Base-by-base conservation (phyloP, 2,329 filamentous ascomycete species). In the Beauveria asiatica region DNA sequence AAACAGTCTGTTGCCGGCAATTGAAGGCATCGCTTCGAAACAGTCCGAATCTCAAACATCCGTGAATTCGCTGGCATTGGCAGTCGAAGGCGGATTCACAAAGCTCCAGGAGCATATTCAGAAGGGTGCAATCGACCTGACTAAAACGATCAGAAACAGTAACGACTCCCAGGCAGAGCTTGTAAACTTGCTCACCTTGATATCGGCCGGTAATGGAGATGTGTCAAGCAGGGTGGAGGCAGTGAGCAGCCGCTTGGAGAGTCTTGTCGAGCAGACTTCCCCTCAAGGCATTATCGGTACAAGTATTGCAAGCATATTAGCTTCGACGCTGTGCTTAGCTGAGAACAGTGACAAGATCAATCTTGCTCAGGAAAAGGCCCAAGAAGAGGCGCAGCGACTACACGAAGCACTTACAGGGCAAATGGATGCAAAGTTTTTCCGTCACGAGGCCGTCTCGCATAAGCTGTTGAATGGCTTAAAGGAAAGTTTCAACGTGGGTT, bases 31-130 rank as follows among this genome's bases (percentile, higher is more conserved):
- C 9, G 23, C 41, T 30, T 37, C 57, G n/a, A 49, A 41, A 23
- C 57, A 59, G 27, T 23, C 37, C 13, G 37, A 59, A 13, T 59
- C 45, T 16, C 48, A 45, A 8, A 23, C 5, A 10, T 23, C 41
- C 3, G 16, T 46, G 25, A 41, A 37, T 11, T 39, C 37, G 50
- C 19, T 59, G 8, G 39, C 39, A 6, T 2, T 27, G 5, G 21
- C 39, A n/a, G 19, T 46, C 7, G 39, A 59, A 51, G 13, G 17
- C 9, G 39, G 48, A 21, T 49, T 52, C 17, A 13, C 37, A 16
- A 59, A 59, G 37, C 37, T 59, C 8, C 39, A 52, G 11, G 48
- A 27, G 23, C 57, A 44, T 16, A 59, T 59, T 6, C 57, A 59
- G n/a, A 52, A 13, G 3, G 8, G 41, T 45, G 57, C 57, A 21